Percentiles rank a stretch among this genome's conserved stretches.
Conservation (phyloP, 1,284 basidiomycete genomes). For the Taiwanofungus camphoratus region DNA sequence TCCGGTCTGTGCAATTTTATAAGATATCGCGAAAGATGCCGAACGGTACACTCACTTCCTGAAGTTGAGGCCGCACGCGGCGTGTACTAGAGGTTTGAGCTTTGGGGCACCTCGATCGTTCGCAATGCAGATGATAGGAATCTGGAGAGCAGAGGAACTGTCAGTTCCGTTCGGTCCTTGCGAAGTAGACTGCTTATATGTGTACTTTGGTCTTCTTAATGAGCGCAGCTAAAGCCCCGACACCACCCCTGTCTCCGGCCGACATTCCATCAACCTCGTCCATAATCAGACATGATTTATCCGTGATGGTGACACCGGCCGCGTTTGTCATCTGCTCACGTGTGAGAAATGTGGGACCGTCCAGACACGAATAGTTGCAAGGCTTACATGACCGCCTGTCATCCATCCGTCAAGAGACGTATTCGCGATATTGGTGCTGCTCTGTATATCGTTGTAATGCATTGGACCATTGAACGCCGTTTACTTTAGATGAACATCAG, state of each 20-base stretch:
- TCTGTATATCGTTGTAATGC: slow-evolving; percentile 49
- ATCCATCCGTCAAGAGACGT: slow-evolving; percentile 88
- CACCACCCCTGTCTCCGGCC: slow-evolving; percentile 92
- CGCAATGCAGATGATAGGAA: slow-evolving; percentile 97
- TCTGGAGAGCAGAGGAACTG: slow-evolving; percentile 35
- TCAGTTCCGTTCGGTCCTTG: background rate
- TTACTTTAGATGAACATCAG: background rate
- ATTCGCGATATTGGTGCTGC: slow-evolving; percentile 83
- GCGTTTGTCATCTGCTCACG: slow-evolving; percentile 49
- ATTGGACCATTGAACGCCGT: too few relatives aligned
- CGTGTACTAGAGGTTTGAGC: slow-evolving; percentile 80
- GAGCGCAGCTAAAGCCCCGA: slow-evolving; percentile 86
- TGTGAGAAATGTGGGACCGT: slow-evolving; percentile 6
- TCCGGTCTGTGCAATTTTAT: slow-evolving; percentile 54
- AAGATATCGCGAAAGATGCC: slow-evolving; percentile 10
- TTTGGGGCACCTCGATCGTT: slow-evolving; percentile 88
- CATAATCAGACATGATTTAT: slow-evolving; percentile 91
- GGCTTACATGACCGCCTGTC: slow-evolving; percentile 50
- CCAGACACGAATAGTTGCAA: too few relatives aligned
- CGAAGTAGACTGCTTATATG: background rate
- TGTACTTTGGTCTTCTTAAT: slow-evolving; percentile 90
- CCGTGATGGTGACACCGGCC: slow-evolving; percentile 67
- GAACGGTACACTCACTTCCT: slow-evolving; percentile 48
- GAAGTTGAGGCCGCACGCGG: slow-evolving; percentile 77
- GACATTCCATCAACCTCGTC: slow-evolving; percentile 99